phyloP scores from a whole-genome alignment of 163 green algal species.

The Chlorella variabilis region DNA sequence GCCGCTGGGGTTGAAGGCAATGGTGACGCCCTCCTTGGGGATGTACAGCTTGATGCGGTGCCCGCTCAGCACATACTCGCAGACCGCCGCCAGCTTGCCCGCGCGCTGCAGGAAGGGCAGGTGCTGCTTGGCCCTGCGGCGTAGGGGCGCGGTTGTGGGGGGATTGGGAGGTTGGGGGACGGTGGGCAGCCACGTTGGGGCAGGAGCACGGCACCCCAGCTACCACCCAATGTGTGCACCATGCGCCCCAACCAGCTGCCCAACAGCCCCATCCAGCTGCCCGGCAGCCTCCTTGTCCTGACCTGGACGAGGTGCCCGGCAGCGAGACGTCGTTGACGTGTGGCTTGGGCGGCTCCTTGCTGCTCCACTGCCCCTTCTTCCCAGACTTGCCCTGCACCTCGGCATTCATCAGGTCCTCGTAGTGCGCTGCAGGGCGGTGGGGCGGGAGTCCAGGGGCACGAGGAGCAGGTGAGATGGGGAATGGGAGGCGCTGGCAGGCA shows the following conservation, averaged over 20 bases:
- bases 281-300: neutral
- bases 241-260: too few species aligned
- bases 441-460: too few species aligned
- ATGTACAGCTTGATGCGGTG: slow-evolving; percentile 84
- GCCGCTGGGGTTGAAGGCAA: slow-evolving; percentile 87
- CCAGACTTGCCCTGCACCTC: slow-evolving; percentile 74
- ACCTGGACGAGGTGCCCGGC: slow-evolving; percentile 61
- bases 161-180: too few species aligned
- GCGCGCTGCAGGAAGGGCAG: slow-evolving; percentile 83
- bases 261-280: too few species aligned
- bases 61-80: slow-evolving; percentile 90
- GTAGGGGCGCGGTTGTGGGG: neutral
- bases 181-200: neutral
- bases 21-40: slow-evolving; percentile 78
- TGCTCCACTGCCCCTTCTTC: slow-evolving; percentile 87
- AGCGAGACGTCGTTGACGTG: slow-evolving; percentile 90
- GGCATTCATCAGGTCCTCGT: slow-evolving; percentile 84
- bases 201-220: too few species aligned
- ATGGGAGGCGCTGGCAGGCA: too few species aligned
- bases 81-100: slow-evolving; percentile 72
- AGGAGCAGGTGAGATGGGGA: neutral
- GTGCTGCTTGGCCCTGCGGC: slow-evolving; percentile 82
- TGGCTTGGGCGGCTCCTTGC: slow-evolving; percentile 80
- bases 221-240: too few species aligned
- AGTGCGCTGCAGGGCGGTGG: slow-evolving; percentile 61